A percentile compares a stretch with the other conserved stretches of the same genome.
These are phyloP conservation scores for Chamaecrista fasciculata DNA, from an alignment of 306 rosid genomes.

Conservation along the genomic window DNA sequence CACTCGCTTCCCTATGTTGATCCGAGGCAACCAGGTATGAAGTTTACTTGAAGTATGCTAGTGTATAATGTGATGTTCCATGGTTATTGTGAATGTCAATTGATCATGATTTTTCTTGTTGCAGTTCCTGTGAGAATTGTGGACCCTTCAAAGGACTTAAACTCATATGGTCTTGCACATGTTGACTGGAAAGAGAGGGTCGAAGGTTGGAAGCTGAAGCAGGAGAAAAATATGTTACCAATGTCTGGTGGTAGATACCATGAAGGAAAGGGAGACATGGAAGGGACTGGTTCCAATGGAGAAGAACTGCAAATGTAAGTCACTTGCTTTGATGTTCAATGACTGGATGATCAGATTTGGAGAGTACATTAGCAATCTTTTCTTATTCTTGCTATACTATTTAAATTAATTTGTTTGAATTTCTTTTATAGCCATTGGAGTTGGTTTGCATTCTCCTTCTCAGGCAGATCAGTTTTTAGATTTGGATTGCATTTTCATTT, in stretches of 20 bases:
- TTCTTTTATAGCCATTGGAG: not conserved
- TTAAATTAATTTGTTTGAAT: not conserved
- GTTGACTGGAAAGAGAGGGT: slow-evolving; percentile 99
- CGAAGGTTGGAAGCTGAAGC: slow-evolving; percentile 98
- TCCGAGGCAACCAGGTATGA: slow-evolving; percentile 82
- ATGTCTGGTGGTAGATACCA: slow-evolving; percentile 74
- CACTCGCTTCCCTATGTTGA: slow-evolving; percentile 56
- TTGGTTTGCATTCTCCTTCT: not conserved
- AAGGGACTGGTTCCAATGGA: slow-evolving; percentile 99
- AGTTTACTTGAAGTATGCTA: slow-evolving; percentile 16
- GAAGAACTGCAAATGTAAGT: slow-evolving; percentile 98
- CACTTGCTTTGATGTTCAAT: slow-evolving; percentile 1
- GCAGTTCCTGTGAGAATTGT: slow-evolving; percentile 61
- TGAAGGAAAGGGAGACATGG: slow-evolving; percentile 96
- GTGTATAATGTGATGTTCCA: slow-evolving; percentile 22
- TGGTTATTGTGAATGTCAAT: slow-evolving; percentile 14
- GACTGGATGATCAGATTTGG: slow-evolving; percentile 2
- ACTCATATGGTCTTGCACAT: slow-evolving; percentile 82
- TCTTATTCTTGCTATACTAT: not conserved
- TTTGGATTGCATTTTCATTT: not conserved
- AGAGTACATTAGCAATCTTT: not conserved
- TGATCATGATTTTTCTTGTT: slow-evolving; percentile 21
- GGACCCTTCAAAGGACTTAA: slow-evolving; percentile 63
- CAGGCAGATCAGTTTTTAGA: not conserved
- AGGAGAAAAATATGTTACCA: slow-evolving; percentile 83